Conservation (phyloP, 441 rosid genomes). For the Macaranga tanarius region DNA sequence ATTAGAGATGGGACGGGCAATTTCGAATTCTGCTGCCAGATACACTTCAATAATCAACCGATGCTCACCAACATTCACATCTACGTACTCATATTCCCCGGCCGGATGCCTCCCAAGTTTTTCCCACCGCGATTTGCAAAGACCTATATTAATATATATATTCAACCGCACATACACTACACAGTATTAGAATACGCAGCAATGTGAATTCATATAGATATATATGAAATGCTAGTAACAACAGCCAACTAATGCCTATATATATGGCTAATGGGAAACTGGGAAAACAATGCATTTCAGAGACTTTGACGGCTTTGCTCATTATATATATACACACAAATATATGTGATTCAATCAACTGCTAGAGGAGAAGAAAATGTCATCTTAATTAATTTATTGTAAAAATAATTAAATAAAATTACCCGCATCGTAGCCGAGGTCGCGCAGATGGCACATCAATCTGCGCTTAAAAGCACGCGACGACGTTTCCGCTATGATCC, state of each 20-base stretch:
- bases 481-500: conserved; percentile 23
- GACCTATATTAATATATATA: conserved; percentile 41
- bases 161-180: not conserved
- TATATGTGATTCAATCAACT: too few species aligned
- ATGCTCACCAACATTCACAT: conserved; percentile 32
- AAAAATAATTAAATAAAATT: too few species aligned
- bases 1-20: conserved; percentile 56
- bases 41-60: conserved; percentile 62
- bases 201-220: too few species aligned
- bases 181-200: not conserved
- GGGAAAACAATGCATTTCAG: too few species aligned
- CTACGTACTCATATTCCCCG: conserved; percentile 60
- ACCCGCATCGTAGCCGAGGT: conserved; percentile 73
- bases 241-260: too few species aligned
- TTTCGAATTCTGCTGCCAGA: conserved; percentile 52
- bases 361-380: too few species aligned
- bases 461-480: conserved; percentile 38
- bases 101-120: conserved; percentile 48
- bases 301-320: too few species aligned
- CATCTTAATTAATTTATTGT: too few species aligned
- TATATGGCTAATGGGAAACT: too few species aligned
- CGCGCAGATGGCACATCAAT: conserved; percentile 53
- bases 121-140: conserved; percentile 87
- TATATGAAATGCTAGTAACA: too few species aligned
- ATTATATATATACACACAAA: too few species aligned